Evolutionary conservation across 2,329 filamentous ascomycete species (phyloP), one percentile per base, ranked within the genome.

Genomic region (Hortaea werneckii): DNA sequence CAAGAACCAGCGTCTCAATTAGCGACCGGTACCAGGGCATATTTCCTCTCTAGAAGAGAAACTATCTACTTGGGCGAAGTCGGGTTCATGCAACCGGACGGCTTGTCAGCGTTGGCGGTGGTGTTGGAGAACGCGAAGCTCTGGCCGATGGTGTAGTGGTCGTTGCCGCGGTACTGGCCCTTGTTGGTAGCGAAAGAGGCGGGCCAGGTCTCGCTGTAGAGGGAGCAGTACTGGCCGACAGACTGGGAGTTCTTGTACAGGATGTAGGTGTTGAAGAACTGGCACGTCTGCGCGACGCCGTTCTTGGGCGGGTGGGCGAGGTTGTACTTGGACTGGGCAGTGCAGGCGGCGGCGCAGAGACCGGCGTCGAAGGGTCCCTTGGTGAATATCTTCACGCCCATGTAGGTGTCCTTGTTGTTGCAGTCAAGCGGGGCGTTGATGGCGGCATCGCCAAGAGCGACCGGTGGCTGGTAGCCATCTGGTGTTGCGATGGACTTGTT

Each of bases 241-340:
- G 43, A n/a, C 30, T 41, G 47, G 1, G 47, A 47, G 42, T 61
- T 54, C 41, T 57, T 57, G 32, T 55, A 49, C n/a, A 64, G 48
- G 9, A 63, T 41, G 47, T 64, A 63, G 2, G 61, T 61, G 45
- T 64, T 62, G 52, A 58, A 59, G 51, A 61, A 64, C 32, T 56
- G 54, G 55, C 61, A 65, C 8, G 54, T 62, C 53, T 54, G 50
- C 12, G 46, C 42, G 26, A 6, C 37, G 11, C 50, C 51, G 28
- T 50, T 40, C 26, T 32, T 34, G 48, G 48, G 48, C 6, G 55
- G 57, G 49, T 59, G 51, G 13, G 38, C 45, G 30, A 49, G 43
- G 47, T 57, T 56, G 50, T 60, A 60, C 29, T 43, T 29, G 29
- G 48, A 54, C 32, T 53, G 49, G 4, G 55, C 40, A 4, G 50